Base-by-base conservation (phyloP, 2,329 filamentous ascomycete species). In the Endoconidiophora polonica region DNA sequence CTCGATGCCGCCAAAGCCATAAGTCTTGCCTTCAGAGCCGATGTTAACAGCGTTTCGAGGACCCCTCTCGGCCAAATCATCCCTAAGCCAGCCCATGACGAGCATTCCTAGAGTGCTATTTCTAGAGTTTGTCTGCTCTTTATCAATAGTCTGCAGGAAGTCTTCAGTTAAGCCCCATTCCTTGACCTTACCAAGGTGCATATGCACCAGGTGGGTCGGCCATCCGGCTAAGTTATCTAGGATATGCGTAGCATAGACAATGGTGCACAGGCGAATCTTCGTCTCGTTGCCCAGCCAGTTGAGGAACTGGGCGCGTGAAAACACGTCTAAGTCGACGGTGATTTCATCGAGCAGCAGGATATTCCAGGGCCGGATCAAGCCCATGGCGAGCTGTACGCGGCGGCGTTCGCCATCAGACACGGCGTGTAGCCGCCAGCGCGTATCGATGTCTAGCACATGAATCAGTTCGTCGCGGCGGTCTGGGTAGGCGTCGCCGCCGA, bases 211-310 rank as follows among this genome's bases (percentile, higher is more conserved):
- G 66, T 98, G 88, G 1, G 85, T 94, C 5, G 91, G 91, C 91
- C 91, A 98, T 18, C 81, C 80, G 0, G 87, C 87, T 46, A 98
- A 69, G 63, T 96, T 95, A 62, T 98, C 91, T 57, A 98, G 68
- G 56, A 98, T 95, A 65, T 98, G 91, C 12, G 91, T 98, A 5
- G 91, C 91, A 63, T 98, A 98, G 26, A 98, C 87, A 58, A 98
- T 85, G 3, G 91, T 95, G 62, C 88, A 95, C 38, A 78, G 72
- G 48, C 90, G 72, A 5, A 62, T 69, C 66, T 90, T 83, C 0
- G 90, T 95, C 76, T 98, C 91, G 53, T 72, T 71, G 66, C 87
- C 87, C 60, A 98, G 66, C 70, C 90, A 98, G 41, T 67, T 72
- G 29, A 98, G 71, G 63, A 98, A 98, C 61, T 88, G 81, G 58